Base-by-base conservation (phyloP, 2,329 filamentous ascomycete genomes). In the Phaeosphaeriaceae sp. region DNA sequence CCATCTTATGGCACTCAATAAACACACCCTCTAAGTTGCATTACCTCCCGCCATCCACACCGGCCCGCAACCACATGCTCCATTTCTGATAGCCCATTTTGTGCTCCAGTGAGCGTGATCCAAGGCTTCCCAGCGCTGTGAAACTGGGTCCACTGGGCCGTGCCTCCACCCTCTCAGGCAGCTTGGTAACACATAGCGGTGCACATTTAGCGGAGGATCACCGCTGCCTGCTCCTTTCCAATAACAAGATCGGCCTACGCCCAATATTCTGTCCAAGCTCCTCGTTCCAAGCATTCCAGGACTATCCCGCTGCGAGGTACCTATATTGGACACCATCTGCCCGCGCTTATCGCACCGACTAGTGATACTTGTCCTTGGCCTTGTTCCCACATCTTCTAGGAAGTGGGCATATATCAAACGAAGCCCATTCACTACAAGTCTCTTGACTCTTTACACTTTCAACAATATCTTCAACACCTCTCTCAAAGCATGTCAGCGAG, bases 171-270 rank as follows among this genome's bases (percentile, higher is more conserved):
- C 57, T 68, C 55, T 58, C 53, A 60, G 57, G 57, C 43, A 61
- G 49, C 46, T 48, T 58, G 45, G 57, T 60, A 53, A 52, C 50
- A 64, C 59, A n/a, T n/a, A 53, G 59, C 64, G 48, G 61, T 56
- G 55, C 59, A 50, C 50, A 52, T 54, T 54, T 49, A 53, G 61
- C 63, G 63, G 59, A 64, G 60, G 68, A 73, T 73, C 69, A 63
- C 44, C 68, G 50, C 39, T 51, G 37, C 54, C 39, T 51, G 37
- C 54, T 46, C 50, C 50, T 64, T 70, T 57, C 68, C 68, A 60
- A 56, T 65, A 58, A 54, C 63, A 62, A 62, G 56, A 69, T 63
- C 51, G 44, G 40, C 50, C 37, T 58, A 56, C 61, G 52, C 62
- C 56, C 64, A 61, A 54, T 56, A 52, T 46, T 56, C 49, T 52